These are phyloP conservation scores for Excoecaria cochinchinensis DNA, from an alignment of 345 rosid genomes.

Conservation along the genomic window DNA sequence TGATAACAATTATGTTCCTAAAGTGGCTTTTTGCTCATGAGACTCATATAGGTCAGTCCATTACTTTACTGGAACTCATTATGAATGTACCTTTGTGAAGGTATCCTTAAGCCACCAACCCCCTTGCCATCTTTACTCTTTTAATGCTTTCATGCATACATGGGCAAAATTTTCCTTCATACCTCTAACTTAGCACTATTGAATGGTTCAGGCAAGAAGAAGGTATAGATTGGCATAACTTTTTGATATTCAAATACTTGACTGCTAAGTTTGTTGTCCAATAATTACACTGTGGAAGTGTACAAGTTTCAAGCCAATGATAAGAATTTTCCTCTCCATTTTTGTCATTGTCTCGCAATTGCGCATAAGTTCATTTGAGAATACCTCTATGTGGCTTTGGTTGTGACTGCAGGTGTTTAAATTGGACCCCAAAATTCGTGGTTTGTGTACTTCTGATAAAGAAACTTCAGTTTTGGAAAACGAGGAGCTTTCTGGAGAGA, in stretches of 20 bases:
- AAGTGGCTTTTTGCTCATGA: too few relatives aligned
- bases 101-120: background rate
- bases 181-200: background rate
- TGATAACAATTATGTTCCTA: too few relatives aligned
- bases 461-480: slow-evolving; percentile 30
- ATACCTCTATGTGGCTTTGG: background rate
- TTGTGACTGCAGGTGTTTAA: slow-evolving; percentile 52
- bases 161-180: background rate
- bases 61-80: too few relatives aligned
- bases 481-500: slow-evolving; percentile 33
- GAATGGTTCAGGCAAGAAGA: background rate
- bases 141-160: background rate
- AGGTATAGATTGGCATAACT: background rate
- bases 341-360: background rate
- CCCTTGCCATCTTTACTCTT: background rate
- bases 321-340: background rate
- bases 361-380: background rate
- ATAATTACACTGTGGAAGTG: too few relatives aligned
- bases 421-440: slow-evolving; percentile 58
- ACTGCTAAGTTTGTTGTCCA: background rate
- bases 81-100: background rate
- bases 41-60: too few relatives aligned
- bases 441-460: slow-evolving; percentile 27
- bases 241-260: background rate
- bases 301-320: too few relatives aligned